Evolutionary conservation across 306 rosid species (phyloP).

Genomic region (Gastrolobium villosum): DNA sequence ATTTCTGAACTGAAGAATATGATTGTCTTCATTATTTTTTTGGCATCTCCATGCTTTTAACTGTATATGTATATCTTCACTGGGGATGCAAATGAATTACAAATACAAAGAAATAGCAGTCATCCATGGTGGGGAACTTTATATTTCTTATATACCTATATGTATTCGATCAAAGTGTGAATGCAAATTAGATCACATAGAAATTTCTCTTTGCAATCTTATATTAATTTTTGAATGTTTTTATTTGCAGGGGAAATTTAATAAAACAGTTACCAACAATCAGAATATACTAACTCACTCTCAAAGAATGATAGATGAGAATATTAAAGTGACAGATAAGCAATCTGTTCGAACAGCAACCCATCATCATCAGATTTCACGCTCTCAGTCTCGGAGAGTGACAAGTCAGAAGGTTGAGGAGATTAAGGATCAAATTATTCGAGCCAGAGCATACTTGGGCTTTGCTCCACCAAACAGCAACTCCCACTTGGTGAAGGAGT

Average conservation of each 20-base stretch:
- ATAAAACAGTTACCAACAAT: conserved; percentile 51
- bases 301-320: conserved; percentile 50
- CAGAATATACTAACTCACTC: conserved; percentile 46
- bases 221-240: conserved; percentile 35
- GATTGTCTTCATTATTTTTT: conserved; percentile 16
- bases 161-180: conserved; percentile 13
- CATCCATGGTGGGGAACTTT: conserved; percentile 31
- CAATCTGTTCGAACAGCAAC: conserved; percentile 46
- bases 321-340: conserved; percentile 42
- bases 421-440: conserved; percentile 87
- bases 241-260: conserved; percentile 58
- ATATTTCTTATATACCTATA: background rate
- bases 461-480: conserved; percentile 76
- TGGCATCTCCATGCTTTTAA: conserved; percentile 24
- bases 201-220: conserved; percentile 32
- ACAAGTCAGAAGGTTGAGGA: conserved; percentile 66
- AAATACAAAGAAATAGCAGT: conserved; percentile 21
- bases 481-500: conserved; percentile 81
- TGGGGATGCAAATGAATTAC: conserved; percentile 12
- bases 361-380: conserved; percentile 51
- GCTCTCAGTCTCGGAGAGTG: conserved; percentile 46
- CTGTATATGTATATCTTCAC: conserved; percentile 8
- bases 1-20: conserved; percentile 5
- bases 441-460: conserved; percentile 83
- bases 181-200: conserved; percentile 26